These are phyloP conservation scores for Nemania diffusa DNA, from an alignment of 2,329 filamentous ascomycete genomes.

Conservation along the genomic window DNA sequence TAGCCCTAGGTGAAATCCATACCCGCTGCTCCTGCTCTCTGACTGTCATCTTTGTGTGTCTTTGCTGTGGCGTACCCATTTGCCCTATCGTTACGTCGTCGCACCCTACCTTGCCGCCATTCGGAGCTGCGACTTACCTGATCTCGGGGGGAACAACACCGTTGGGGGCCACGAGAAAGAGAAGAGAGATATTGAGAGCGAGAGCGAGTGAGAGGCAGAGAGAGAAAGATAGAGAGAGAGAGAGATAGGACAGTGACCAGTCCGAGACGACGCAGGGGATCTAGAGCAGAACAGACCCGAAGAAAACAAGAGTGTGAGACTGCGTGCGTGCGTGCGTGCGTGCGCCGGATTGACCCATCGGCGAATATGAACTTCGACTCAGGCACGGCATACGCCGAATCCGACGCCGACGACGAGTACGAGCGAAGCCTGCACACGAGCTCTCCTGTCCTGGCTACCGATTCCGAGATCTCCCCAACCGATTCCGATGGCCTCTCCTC, in stretches of 20 bases:
- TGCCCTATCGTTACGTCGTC: constrained; percentile 12
- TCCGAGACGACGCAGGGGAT: no score
- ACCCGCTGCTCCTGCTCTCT: constrained; percentile 14
- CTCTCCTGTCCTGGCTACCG: constrained; percentile 71
- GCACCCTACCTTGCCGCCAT: constrained; percentile 16
- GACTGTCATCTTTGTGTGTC: constrained; percentile 24
- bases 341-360: neutral
- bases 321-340: neutral
- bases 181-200: neutral
- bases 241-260: no score
- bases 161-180: neutral
- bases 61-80: constrained; percentile 8
- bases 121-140: constrained; percentile 6
- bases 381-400: constrained; percentile 79
- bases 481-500: constrained; percentile 77
- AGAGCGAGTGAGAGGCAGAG: neutral
- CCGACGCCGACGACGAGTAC: constrained; percentile 85
- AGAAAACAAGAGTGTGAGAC: neutral
- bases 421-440: constrained; percentile 76
- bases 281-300: neutral
- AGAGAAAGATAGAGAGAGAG: neutral
- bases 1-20: constrained; percentile 7
- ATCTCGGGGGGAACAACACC: neutral
- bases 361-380: constrained; percentile 68
- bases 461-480: constrained; percentile 76